Conservation (phyloP, 306 rosid genomes). For the Ziziphus jujuba region DNA sequence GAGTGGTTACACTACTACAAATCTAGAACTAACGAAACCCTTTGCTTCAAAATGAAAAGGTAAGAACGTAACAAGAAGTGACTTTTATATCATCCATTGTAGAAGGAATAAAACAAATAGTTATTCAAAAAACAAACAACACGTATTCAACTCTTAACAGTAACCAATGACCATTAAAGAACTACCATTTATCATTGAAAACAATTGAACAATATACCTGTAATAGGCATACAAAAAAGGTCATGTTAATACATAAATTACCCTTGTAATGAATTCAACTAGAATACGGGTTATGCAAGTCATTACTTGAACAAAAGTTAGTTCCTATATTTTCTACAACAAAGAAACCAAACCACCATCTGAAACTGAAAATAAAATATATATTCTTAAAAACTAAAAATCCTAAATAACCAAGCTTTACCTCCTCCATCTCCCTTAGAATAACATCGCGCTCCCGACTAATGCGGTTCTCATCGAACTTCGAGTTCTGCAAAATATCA, state of each 20-base stretch:
- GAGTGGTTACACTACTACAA: no score
- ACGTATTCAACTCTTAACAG: neutral
- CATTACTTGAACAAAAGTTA: no score
- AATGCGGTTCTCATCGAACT: conserved; percentile 67
- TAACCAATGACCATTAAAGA: no score
- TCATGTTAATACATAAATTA: no score
- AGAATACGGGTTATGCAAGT: no score
- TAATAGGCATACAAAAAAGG: no score
- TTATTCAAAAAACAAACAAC: neutral
- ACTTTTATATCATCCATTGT: neutral
- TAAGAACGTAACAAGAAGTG: neutral
- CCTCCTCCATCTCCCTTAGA: conserved; percentile 97
- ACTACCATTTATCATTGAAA: no score
- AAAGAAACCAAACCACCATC: no score
- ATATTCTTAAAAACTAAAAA: neutral
- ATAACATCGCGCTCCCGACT: conserved; percentile 82
- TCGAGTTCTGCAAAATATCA: conserved; percentile 86
- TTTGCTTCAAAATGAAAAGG: neutral
- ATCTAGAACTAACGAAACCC: neutral
- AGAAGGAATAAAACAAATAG: neutral
- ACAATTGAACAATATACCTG: no score
- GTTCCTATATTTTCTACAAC: no score
- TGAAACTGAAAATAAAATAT: neutral
- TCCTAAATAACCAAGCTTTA: conserved; percentile 11
- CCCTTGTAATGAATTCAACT: no score